Evolutionary conservation across 2,329 filamentous ascomycete species (phyloP).

Genomic region (Domatiomyces catenatus): DNA sequence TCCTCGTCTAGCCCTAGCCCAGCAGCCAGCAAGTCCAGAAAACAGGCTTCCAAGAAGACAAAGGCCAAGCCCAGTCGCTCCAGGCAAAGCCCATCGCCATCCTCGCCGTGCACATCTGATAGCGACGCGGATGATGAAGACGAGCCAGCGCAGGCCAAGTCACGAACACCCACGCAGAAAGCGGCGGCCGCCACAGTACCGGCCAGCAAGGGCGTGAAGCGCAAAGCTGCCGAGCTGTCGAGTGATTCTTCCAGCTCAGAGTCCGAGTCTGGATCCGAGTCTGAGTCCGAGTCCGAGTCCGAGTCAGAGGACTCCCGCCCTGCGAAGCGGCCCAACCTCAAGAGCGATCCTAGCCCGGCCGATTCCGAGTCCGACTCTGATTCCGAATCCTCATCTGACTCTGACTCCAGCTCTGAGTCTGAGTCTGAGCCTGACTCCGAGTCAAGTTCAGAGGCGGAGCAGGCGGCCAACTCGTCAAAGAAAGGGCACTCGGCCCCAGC

Average conservation of each 20-base stretch:
- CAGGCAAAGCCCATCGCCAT: conserved; percentile 19
- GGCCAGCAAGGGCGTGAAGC: conserved; percentile 36
- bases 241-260: conserved; percentile 22
- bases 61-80: conserved; percentile 1
- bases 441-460: conserved; percentile 14
- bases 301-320: conserved; percentile 1
- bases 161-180: conserved; percentile 16
- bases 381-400: conserved; percentile 16
- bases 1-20: neutral
- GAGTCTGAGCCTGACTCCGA: conserved; percentile 17
- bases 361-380: conserved; percentile 1
- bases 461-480: conserved; percentile 19
- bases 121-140: conserved; percentile 38
- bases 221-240: conserved; percentile 39
- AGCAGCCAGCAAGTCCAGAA: neutral
- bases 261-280: conserved; percentile 21
- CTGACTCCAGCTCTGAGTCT: conserved; percentile 19
- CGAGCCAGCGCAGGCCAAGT: conserved; percentile 21
- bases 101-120: conserved; percentile 29
- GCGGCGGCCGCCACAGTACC: conserved; percentile 26
- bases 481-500: conserved; percentile 13
- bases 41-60: neutral
- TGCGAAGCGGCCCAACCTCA: conserved; percentile 10
- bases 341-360: conserved; percentile 1
- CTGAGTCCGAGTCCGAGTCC: conserved; percentile 25